Evolutionary conservation across 495 filamentous ascomycete species (phyloP), one percentile per base, ranked within the genome.

Genomic region (Penicillium parvum): DNA sequence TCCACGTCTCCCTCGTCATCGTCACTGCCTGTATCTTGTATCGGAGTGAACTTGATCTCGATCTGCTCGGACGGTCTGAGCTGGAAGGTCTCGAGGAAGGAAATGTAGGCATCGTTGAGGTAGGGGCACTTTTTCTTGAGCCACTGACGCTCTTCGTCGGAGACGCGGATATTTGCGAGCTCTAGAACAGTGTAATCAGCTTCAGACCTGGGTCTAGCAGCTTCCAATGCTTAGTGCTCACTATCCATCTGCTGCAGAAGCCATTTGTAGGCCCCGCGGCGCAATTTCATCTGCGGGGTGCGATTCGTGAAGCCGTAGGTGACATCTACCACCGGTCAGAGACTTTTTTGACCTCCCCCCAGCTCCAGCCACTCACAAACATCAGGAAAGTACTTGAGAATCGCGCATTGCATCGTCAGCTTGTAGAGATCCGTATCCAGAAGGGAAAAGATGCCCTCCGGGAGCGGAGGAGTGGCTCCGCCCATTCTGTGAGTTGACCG

Each of bases 351-450:
- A 20, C 7, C 15, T 1, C n/a, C 0, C 9, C 6, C 7, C 6
- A 6, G 8, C 30, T 7, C 8, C 6, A 10, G 25, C 7, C 10
- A 73, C 76, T 66, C 50, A 84, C 85, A 68, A 38, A 90, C 82
- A 52, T 91, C 77, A 11, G 84, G 81, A 60, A 94, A 96, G 67
- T 86, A 90, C 57, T 88, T 90, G 37, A 95, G 74, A 49, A 97
- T 80, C 28, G 90, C 92, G 59, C 87, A 95, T 81, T 98, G 92
- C 92, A 98, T 98, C 7, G 92, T 98, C 57, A 98, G 65, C 66
- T 98, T 98, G 76, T 98, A 98, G 29, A 98, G 73, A 72, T 98
- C 92, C 1, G 92, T 98, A 61, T 98, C 92, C 27, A 98, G 79
- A 47, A 98, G 83, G 45, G 92, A 96, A 63, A 78, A 84, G 56